phyloP scores from a whole-genome alignment of 495 filamentous ascomycete genomes.

The Aspergillus carlsbadensis region DNA sequence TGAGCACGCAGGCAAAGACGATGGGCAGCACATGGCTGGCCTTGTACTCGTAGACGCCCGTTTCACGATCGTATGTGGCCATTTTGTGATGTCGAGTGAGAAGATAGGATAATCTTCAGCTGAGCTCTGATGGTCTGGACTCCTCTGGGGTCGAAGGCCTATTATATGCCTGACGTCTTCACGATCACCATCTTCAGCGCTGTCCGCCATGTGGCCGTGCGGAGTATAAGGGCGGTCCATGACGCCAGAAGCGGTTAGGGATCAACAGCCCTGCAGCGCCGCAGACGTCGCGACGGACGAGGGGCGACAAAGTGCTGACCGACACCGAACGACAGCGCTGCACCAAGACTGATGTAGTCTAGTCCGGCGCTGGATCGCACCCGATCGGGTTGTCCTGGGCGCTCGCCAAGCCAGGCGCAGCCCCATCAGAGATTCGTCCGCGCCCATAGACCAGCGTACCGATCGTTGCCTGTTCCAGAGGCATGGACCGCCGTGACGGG shows the following conservation, averaged over 20 bases:
- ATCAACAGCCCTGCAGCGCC: not conserved
- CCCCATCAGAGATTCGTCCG: not conserved
- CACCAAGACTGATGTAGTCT: no score
- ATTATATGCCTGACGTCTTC: not conserved
- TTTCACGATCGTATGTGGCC: not conserved
- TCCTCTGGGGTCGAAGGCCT: not conserved
- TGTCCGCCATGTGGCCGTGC: not conserved
- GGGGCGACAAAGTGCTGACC: not conserved
- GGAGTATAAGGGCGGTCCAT: not conserved
- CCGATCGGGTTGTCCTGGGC: no score
- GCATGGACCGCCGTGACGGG: not conserved
- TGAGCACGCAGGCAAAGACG: slow-evolving; percentile 37
- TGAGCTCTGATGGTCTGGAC: not conserved
- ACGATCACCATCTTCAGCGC: not conserved
- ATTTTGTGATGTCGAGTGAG: not conserved
- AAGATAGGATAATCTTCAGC: no score
- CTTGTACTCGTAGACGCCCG: slow-evolving; percentile 21
- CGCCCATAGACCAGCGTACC: no score
- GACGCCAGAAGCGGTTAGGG: not conserved
- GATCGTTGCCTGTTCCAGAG: no score
- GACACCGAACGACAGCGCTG: not conserved
- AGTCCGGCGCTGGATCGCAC: not conserved
- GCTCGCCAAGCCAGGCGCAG: not conserved
- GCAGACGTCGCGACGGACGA: no score
- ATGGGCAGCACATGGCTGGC: slow-evolving; percentile 42